Evolutionary conservation across 148 eudicot species (phyloP), one percentile per base, ranked within the genome.

Genomic region (Salicornia ramosissima): DNA sequence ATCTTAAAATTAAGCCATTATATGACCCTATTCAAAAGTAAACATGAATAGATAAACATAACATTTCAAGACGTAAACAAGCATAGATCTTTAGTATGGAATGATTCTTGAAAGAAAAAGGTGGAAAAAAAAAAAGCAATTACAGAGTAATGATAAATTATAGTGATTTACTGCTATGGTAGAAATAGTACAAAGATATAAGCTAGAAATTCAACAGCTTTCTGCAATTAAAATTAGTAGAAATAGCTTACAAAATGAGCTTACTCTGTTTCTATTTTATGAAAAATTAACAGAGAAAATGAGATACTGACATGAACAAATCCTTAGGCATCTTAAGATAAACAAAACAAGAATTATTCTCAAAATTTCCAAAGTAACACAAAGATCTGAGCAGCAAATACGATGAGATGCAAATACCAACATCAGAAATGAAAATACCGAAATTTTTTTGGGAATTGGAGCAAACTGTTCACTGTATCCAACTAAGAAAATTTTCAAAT

Each of bases 381-480:
- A 25, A 2, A 34, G 33, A 69, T 64, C 49, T 53, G 69, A 69
- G 56, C 40, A 58, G 4, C 16, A 7, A 61, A 75, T 19, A 3
- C 10, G 40, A 42, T 61, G 11, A 69, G 40, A 1, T 46, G 13
- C 58, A 19, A 19, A 67, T 39, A 21, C 71, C 64, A 8, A 72
- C 5, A 51, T 40, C 34, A 43, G 9, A 63, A 63, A 5, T 72
- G 28, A 16, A 33, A 51, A 24, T 34, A 22, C 57, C 67, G 6
- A 33, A 58, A 52, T 6, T 49, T 36, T 77, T 71, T 77, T 21
- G 76, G 57, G 26, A 77, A 67, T 67, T 67, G 72, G 6, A 71
- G 63, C 64, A 52, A 68, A 29, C 39, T 10, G 6, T 71, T 72
- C 49, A 43, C 63, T 3, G 8, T 24, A 61, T 67, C 43, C 55